These are phyloP conservation scores for Climacium dendroides DNA, from an alignment of 225 moss, liverwort and hornwort genomes.

Conservation along the genomic window DNA sequence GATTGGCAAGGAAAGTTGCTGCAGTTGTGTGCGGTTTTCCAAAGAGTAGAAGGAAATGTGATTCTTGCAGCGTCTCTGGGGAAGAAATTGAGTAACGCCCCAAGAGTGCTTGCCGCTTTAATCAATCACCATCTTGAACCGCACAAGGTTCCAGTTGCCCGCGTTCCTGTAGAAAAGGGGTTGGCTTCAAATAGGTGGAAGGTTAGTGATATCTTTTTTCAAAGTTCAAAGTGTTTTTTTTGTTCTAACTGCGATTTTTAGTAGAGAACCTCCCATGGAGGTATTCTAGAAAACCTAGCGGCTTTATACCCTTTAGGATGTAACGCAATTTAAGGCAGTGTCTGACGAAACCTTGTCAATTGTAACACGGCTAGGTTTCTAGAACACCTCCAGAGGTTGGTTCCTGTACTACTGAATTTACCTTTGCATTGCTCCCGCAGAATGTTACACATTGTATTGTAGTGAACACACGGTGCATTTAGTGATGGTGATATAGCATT, in stretches of 20 bases:
- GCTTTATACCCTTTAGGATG: background rate
- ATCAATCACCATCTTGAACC: constrained; percentile 62
- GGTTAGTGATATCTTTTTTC: constrained; percentile 6
- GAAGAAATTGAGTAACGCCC: constrained; percentile 59
- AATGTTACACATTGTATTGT: background rate
- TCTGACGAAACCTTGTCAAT: background rate
- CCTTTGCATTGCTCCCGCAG: background rate
- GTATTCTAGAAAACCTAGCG: background rate
- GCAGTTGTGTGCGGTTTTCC: constrained; percentile 50
- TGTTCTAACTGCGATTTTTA: background rate
- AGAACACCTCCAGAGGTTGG: background rate
- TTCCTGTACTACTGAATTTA: background rate
- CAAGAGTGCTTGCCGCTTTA: constrained; percentile 40
- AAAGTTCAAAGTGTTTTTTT: background rate
- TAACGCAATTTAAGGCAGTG: background rate
- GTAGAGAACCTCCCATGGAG: background rate
- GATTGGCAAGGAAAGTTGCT: constrained; percentile 42
- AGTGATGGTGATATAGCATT: background rate
- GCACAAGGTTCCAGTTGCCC: constrained; percentile 46
- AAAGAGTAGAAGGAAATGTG: constrained; percentile 57
- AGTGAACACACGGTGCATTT: background rate
- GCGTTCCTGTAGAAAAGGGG: constrained; percentile 41
- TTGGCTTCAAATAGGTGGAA: constrained; percentile 34
- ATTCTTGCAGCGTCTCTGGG: constrained; percentile 63
- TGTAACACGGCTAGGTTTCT: background rate